These are phyloP conservation scores for Fusarium avenaceum DNA, from an alignment of 2,329 filamentous ascomycete genomes.

Conservation along the genomic window DNA sequence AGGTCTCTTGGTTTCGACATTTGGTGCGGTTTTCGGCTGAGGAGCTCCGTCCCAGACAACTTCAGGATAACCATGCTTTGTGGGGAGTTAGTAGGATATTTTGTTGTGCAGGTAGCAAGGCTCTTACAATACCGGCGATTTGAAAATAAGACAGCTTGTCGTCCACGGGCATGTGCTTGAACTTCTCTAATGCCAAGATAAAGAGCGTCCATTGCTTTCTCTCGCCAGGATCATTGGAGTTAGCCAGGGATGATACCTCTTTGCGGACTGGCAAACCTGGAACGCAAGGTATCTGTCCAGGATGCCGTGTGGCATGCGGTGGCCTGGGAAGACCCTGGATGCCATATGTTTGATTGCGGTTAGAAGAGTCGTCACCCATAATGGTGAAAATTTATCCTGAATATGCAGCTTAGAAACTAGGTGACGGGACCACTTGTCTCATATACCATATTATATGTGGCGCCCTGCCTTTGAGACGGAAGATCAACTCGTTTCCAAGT, in stretches of 20 bases:
- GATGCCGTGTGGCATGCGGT: not conserved
- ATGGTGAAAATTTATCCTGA: not conserved
- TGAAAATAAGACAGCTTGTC: conserved; percentile 16
- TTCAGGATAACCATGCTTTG: conserved; percentile 24
- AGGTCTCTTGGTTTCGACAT: not conserved
- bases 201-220: conserved; percentile 23
- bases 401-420: not conserved
- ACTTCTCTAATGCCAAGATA: conserved; percentile 10
- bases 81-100: not conserved
- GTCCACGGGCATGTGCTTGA: conserved; percentile 6
- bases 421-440: not conserved
- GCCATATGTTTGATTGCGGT: not conserved
- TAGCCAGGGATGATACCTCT: conserved; percentile 3
- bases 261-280: not conserved
- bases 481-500: not conserved
- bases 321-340: conserved; percentile 16
- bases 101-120: not conserved
- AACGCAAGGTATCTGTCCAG: conserved; percentile 10
- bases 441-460: not conserved
- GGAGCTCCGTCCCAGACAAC: conserved; percentile 15
- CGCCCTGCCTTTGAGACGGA: not conserved
- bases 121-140: conserved; percentile 21
- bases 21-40: not conserved
- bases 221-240: not conserved
- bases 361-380: not conserved